Conservation (phyloP, 2,329 filamentous ascomycete species). For the Alternaria arbusti region DNA sequence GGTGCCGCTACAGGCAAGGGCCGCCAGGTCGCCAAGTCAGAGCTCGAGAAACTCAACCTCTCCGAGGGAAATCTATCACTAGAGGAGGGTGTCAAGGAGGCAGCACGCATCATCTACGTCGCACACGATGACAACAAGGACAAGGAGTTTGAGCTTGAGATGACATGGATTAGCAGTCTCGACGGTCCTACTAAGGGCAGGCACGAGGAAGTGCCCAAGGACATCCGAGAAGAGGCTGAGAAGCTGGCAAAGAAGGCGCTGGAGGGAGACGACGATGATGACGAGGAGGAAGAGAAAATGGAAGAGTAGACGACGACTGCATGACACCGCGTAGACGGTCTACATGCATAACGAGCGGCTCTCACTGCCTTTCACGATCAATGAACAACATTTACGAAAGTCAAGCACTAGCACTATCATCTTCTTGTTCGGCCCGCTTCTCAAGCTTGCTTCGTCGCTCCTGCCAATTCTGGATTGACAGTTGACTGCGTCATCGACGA, state of each 20-base stretch:
- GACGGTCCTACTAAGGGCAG: constrained; percentile 90
- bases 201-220: constrained; percentile 92
- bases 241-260: constrained; percentile 87
- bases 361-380: constrained; percentile 23
- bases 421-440: background rate
- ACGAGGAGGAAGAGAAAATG: constrained; percentile 84
- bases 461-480: constrained; percentile 4
- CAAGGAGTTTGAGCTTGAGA: constrained; percentile 99
- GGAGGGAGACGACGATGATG: constrained; percentile 82
- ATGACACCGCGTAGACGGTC: constrained; percentile 35
- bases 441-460: constrained; percentile 1
- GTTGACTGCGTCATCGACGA: constrained; percentile 18
- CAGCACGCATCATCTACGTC: constrained; percentile 94
- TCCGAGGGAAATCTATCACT: constrained; percentile 77
- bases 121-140: constrained; percentile 99
- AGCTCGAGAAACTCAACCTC: constrained; percentile 96
- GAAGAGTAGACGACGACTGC: constrained; percentile 68
- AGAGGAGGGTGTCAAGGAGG: constrained; percentile 91
- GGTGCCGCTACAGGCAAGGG: constrained; percentile 97
- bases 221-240: constrained; percentile 89
- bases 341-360: constrained; percentile 33
- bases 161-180: constrained; percentile 92
- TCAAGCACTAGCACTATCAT: constrained; percentile 2
- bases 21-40: constrained; percentile 93
- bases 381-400: constrained; percentile 9